phyloP scores from a whole-genome alignment of 1,139 yeast genomes.

The Wickerhamomyces sp. region DNA sequence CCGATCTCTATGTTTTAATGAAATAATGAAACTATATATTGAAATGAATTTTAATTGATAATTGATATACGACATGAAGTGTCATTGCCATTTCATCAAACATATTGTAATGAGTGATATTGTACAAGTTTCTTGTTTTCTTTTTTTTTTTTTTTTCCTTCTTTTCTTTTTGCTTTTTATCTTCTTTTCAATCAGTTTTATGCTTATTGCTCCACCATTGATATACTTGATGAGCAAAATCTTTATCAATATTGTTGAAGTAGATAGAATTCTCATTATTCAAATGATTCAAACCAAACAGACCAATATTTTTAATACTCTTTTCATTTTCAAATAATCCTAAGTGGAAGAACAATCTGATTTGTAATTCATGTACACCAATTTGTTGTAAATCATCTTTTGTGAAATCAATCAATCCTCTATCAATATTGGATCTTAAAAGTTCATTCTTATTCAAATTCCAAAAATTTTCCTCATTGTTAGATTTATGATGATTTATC shows the following conservation, averaged over 20 bases:
- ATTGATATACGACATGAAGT: too few species aligned
- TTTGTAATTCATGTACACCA: slow-evolving; percentile 19
- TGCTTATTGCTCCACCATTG: slow-evolving; percentile 1
- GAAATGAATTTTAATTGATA: too few species aligned
- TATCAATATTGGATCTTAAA: slow-evolving; percentile 42
- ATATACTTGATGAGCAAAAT: slow-evolving; percentile 4
- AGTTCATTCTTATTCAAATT: slow-evolving; percentile 40
- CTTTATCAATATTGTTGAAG: slow-evolving; percentile 13
- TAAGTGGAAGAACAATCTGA: slow-evolving; percentile 18
- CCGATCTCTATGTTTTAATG: too few species aligned
- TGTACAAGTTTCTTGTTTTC: too few species aligned
- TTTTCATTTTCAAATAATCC: slow-evolving; percentile 16
- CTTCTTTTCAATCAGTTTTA: neutral
- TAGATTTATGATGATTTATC: neutral
- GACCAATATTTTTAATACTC: slow-evolving; percentile 13
- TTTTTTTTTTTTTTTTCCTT: too few species aligned
- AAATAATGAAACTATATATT: too few species aligned
- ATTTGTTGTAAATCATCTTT: slow-evolving; percentile 15
- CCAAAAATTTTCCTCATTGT: slow-evolving; percentile 30
- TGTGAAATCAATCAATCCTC: slow-evolving; percentile 38
- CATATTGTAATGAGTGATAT: too few species aligned
- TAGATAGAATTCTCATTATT: slow-evolving; percentile 5
- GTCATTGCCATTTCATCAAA: too few species aligned
- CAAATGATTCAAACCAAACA: slow-evolving; percentile 20
- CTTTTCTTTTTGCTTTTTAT: too few species aligned